Percentiles rank a stretch among this genome's conserved stretches.
phyloP scores from a whole-genome alignment of 768 basidiomycete genomes.

The Kwoniella pini region DNA sequence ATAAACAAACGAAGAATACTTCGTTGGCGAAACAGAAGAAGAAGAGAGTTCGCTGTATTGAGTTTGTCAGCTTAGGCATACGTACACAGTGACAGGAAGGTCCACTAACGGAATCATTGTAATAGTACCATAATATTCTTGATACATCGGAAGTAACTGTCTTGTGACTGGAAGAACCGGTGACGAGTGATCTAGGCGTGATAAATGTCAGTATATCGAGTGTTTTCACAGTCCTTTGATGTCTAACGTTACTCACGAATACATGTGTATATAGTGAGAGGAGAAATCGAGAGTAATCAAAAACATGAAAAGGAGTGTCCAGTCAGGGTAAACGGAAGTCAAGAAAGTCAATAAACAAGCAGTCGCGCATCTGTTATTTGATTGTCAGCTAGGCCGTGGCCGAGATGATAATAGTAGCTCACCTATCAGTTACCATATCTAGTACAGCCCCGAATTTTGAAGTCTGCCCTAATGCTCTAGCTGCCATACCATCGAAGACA shows the following conservation, averaged over 20 bases:
- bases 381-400: not conserved
- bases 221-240: too few species aligned
- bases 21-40: slow-evolving; percentile 93
- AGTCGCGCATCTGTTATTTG: slow-evolving; percentile 78
- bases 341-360: slow-evolving; percentile 93
- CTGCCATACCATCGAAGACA: slow-evolving; percentile 91
- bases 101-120: slow-evolving; percentile 78
- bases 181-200: slow-evolving; percentile 63
- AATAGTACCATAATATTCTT: slow-evolving; percentile 86
- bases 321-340: slow-evolving; percentile 82
- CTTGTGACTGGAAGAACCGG: slow-evolving; percentile 92
- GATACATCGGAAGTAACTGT: slow-evolving; percentile 88
- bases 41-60: slow-evolving; percentile 74
- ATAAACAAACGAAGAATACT: slow-evolving; percentile 89
- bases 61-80: not conserved
- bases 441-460: slow-evolving; percentile 96
- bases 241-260: slow-evolving; percentile 71
- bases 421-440: slow-evolving; percentile 99
- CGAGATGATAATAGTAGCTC: slow-evolving; percentile 38
- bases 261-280: slow-evolving; percentile 99
- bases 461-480: slow-evolving; percentile 81
- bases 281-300: slow-evolving; percentile 96
- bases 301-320: slow-evolving; percentile 83
- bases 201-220: too few species aligned
- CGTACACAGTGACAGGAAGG: not conserved